Percentiles rank a stretch among this genome's conserved stretches.
Evolutionary conservation across 495 filamentous ascomycete species (phyloP).

Genomic region (Chaetomium tenue): DNA sequence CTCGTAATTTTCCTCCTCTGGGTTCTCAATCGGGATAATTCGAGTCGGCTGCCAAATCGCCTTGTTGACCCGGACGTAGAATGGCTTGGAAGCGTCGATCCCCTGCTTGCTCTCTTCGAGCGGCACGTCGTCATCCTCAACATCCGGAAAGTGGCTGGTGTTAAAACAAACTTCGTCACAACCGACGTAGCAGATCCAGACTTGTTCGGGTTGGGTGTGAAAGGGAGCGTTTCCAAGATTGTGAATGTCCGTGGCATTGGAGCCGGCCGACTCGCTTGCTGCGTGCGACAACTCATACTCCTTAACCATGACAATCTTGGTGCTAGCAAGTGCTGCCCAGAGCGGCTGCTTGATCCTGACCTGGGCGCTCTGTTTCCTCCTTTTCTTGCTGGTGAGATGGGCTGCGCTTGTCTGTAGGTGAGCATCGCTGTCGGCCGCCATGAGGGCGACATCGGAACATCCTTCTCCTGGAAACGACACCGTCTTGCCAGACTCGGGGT

Average conservation of each 20-base stretch:
- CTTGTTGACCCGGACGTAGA: slow-evolving; percentile 85
- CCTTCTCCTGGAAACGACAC: slow-evolving; percentile 32
- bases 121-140: slow-evolving; percentile 21
- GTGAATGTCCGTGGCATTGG: slow-evolving; percentile 72
- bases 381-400: slow-evolving; percentile 65
- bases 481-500: slow-evolving; percentile 51
- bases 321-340: slow-evolving; percentile 91
- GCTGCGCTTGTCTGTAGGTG: slow-evolving; percentile 32
- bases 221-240: slow-evolving; percentile 80
- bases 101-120: slow-evolving; percentile 36
- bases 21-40: slow-evolving; percentile 60
- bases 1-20: slow-evolving; percentile 47
- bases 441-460: slow-evolving; percentile 43
- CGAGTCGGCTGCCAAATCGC: slow-evolving; percentile 82
- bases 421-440: slow-evolving; percentile 49
- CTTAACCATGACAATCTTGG: slow-evolving; percentile 89
- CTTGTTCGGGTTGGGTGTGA: slow-evolving; percentile 64
- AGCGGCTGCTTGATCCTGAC: slow-evolving; percentile 87
- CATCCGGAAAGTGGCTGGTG: slow-evolving; percentile 62
- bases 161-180: slow-evolving; percentile 80
- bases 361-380: slow-evolving; percentile 81
- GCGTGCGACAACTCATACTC: slow-evolving; percentile 86
- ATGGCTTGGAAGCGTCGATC: slow-evolving; percentile 67
- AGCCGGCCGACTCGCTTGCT: slow-evolving; percentile 66
- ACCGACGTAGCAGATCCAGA: slow-evolving; percentile 85